Conservation (phyloP, 108 stramenopile species). For the Chaetoceros tenuissimus region DNA sequence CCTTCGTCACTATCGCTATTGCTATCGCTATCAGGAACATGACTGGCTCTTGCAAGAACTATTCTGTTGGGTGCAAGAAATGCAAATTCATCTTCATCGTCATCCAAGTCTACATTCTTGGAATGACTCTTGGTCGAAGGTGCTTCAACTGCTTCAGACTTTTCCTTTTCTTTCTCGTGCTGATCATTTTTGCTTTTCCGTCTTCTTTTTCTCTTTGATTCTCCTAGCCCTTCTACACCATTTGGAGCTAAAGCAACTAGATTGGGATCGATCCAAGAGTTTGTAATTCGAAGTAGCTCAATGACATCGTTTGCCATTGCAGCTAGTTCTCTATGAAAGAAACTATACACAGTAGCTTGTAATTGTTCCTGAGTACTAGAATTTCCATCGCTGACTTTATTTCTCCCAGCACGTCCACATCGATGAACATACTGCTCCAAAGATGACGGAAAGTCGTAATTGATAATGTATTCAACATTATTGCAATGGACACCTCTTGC, state of each 20-base stretch:
- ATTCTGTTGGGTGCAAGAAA: slow-evolving; percentile 30
- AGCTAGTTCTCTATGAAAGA: slow-evolving; percentile 63
- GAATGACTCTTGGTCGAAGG: not conserved
- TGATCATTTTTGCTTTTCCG: slow-evolving; percentile 6
- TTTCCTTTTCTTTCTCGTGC: slow-evolving; percentile 2
- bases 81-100: slow-evolving; percentile 41
- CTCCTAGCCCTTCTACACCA: slow-evolving; percentile 16
- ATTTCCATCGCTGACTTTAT: slow-evolving; percentile 8
- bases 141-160: not conserved
- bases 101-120: slow-evolving; percentile 1
- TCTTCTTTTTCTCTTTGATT: slow-evolving; percentile 7
- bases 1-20: slow-evolving; percentile 14
- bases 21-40: slow-evolving; percentile 51
- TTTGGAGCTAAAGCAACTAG: slow-evolving; percentile 33
- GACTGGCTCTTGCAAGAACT: slow-evolving; percentile 45
- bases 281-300: slow-evolving; percentile 31
- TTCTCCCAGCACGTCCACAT: slow-evolving; percentile 48
- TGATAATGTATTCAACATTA: slow-evolving; percentile 84
- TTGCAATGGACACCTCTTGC: slow-evolving; percentile 89
- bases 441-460: slow-evolving; percentile 91
- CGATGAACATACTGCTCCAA: slow-evolving; percentile 80
- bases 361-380: not conserved
- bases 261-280: slow-evolving; percentile 76
- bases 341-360: slow-evolving; percentile 37
- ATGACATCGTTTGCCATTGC: slow-evolving; percentile 58